phyloP scores from a whole-genome alignment of 148 eudicot genomes.

The Dianthus caryophyllus region DNA sequence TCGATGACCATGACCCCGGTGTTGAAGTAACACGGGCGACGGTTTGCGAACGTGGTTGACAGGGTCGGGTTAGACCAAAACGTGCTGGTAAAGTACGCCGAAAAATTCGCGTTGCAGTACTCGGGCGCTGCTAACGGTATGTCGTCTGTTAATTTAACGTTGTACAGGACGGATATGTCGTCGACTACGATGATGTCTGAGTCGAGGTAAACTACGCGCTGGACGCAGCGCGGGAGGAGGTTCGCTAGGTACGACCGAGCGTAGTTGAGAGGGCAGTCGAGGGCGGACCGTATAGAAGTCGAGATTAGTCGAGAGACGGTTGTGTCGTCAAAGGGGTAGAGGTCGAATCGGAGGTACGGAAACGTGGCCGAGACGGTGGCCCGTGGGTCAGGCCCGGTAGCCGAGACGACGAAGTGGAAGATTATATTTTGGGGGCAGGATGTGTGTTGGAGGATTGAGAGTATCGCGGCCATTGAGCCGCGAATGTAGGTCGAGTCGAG shows the following conservation, averaged over 20 bases:
- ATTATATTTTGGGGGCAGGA: conserved; percentile 67
- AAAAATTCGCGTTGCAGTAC: conserved; percentile 75
- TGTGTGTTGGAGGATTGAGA: conserved; percentile 76
- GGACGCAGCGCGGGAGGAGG: conserved; percentile 49
- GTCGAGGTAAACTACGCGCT: conserved; percentile 61
- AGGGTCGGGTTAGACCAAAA: conserved; percentile 75
- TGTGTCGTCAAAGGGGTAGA: conserved; percentile 52
- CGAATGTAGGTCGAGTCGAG: conserved; percentile 74
- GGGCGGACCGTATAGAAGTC: conserved; percentile 83
- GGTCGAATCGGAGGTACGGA: conserved; percentile 52
- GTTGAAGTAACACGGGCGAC: conserved; percentile 72
- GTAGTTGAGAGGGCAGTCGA: conserved; percentile 76
- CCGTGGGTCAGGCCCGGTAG: conserved; percentile 38
- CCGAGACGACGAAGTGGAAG: conserved; percentile 62
- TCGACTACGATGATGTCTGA: conserved; percentile 67
- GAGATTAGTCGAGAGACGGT: conserved; percentile 60
- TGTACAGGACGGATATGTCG: conserved; percentile 42
- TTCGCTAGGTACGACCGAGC: conserved; percentile 60
- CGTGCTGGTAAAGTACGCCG: conserved; percentile 55
- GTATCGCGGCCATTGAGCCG: conserved; percentile 78
- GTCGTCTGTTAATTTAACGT: conserved; percentile 27
- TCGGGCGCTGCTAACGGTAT: conserved; percentile 65
- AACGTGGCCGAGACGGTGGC: conserved; percentile 46
- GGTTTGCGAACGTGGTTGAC: conserved; percentile 45
- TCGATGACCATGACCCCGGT: conserved; percentile 77